phyloP scores from a whole-genome alignment of 305 asterid species.

The Withania somnifera region DNA sequence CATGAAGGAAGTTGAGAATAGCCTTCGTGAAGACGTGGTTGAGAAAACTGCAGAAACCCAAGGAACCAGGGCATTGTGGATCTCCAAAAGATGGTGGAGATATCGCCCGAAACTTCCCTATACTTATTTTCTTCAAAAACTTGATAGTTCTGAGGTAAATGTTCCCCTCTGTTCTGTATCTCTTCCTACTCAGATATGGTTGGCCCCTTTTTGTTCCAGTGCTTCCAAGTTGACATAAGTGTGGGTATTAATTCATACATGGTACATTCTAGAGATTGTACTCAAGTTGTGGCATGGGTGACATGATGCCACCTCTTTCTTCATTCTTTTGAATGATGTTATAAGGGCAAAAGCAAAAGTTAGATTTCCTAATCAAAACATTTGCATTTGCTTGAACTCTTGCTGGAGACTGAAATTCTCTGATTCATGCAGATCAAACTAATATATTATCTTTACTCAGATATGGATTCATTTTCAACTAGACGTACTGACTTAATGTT shows the following conservation, averaged over 20 bases:
- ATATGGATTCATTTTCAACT: slow-evolving; percentile 9
- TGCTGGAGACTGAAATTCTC: neutral
- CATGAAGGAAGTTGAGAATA: slow-evolving; percentile 94
- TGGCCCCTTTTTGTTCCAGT: neutral
- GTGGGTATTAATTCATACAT: neutral
- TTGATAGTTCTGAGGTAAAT: slow-evolving; percentile 88
- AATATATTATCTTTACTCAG: slow-evolving; percentile 11
- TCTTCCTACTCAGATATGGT: slow-evolving; percentile 2
- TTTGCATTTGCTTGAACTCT: neutral
- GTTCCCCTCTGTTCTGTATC: neutral
- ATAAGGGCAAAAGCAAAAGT: neutral
- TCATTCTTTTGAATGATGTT: neutral
- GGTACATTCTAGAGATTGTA: neutral
- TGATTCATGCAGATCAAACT: neutral
- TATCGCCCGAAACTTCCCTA: slow-evolving; percentile 98
- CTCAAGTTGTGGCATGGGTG: neutral
- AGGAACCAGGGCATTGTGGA: slow-evolving; percentile 88
- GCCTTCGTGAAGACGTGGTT: slow-evolving; percentile 75
- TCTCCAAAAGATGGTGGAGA: slow-evolving; percentile 99
- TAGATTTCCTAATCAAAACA: neutral
- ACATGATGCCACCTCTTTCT: neutral
- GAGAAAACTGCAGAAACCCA: slow-evolving; percentile 51
- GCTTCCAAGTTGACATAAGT: neutral
- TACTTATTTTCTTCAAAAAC: slow-evolving; percentile 90
- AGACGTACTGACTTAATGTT: neutral